Evolutionary conservation across 805 yeast species (phyloP), one percentile per base, ranked within the genome.

Genomic region (Blastobotrys muscicola): DNA sequence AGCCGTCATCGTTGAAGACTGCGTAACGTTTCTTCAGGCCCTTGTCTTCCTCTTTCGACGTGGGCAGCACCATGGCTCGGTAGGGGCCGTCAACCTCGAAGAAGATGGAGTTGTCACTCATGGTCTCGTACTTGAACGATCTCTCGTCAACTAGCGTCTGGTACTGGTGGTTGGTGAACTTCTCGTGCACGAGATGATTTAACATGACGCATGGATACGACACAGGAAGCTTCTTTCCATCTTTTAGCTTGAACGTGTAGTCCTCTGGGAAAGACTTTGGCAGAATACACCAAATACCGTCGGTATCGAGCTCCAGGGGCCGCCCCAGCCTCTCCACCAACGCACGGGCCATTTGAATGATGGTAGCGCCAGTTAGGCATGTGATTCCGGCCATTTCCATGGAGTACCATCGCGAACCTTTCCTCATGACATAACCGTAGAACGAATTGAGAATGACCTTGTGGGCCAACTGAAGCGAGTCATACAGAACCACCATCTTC

Each of bases 371-470:
- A 0, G 98, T 92, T 39, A 89, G 71, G 72, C 98, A 94, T 0
- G 99, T 92, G 13, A 92, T 92, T 50, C 99, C 99, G 0, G 98
- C 99, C 98, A 94, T 92, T 62, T 92, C 98, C 92, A 92, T 87
- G 0, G 98, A 92, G 57, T 89, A 92, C 99, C 99, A 92, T 47
- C 99, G 74, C 0, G 98, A 92, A 33, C 98, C 99, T 57, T 92
- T 92, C 64, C 99, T 76, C 98, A 92, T 92, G 10, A 92, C 98
- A 57, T 92, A 92, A 40, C 99, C 99, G 56, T 92, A 92, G 60
- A 92, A 92, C 0, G 97, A 90, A 58, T 92, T 92, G 56, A 92
- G 71, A 65, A 92, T 92, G 58, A 90, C 97, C 58, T 92, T 92
- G 62, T 92, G 97, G 0, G 98, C 98, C 51, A 92, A 71, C 65